Evolutionary conservation across 1,284 basidiomycete species (phyloP).

Genomic region (Ceratobasidium sp.): DNA sequence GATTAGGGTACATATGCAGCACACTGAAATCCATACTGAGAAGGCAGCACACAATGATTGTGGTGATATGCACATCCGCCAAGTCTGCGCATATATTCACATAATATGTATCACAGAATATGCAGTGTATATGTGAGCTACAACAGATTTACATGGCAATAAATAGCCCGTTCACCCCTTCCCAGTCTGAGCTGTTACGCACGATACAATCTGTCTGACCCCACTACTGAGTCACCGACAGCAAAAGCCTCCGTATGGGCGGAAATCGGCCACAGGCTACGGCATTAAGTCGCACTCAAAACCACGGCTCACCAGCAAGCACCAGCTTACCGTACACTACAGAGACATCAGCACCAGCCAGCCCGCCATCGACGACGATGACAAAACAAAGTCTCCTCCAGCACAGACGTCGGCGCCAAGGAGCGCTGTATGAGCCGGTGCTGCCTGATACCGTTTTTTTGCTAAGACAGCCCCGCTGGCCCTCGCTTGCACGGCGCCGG

Average conservation of each 20-base stretch:
- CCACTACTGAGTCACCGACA: background rate
- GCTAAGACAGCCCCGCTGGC: constrained; percentile 53
- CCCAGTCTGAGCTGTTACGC: no score
- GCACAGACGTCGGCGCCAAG: constrained; percentile 83
- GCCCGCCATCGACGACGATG: constrained; percentile 79
- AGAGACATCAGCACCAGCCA: constrained; percentile 85
- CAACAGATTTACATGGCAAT: no score
- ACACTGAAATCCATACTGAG: no score
- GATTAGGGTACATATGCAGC: no score
- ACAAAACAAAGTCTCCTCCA: constrained; percentile 75
- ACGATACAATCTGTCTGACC: no score
- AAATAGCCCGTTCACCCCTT: no score
- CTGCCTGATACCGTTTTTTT: constrained; percentile 51
- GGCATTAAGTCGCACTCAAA: constrained; percentile 37
- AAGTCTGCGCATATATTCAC: no score
- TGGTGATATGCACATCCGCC: no score
- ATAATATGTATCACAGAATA: no score
- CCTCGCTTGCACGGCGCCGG: no score
- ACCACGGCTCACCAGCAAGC: constrained; percentile 89
- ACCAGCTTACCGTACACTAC: constrained; percentile 83
- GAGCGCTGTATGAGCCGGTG: constrained; percentile 82
- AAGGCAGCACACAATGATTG: no score
- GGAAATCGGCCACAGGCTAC: constrained; percentile 31
- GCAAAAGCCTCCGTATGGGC: constrained; percentile 17
- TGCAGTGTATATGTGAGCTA: no score